Conservation (phyloP, 2,329 filamentous ascomycete genomes). For the Drechslerella stenobrocha region DNA sequence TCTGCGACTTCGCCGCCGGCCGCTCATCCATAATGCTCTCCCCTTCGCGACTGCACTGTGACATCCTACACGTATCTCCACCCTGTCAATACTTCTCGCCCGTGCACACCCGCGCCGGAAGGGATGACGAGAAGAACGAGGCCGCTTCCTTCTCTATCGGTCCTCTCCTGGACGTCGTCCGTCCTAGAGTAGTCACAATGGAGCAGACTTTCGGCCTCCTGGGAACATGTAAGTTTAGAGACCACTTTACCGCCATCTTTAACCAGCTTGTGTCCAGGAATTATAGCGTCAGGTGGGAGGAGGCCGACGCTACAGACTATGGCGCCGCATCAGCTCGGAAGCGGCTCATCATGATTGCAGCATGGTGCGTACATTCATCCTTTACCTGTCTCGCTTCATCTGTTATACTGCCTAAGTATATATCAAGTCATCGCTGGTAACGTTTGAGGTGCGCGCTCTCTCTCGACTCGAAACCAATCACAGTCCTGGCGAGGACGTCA, state of each 20-base stretch:
- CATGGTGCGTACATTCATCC: constrained; percentile 57
- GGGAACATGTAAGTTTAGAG: constrained; percentile 56
- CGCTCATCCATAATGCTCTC: constrained; percentile 58
- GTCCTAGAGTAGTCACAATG: constrained; percentile 72
- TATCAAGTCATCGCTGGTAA: too few relatives aligned
- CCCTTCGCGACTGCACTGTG: constrained; percentile 59
- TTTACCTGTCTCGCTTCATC: neutral
- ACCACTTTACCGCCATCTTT: constrained; percentile 64
- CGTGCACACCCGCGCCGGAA: constrained; percentile 66
- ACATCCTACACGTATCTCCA: constrained; percentile 74
- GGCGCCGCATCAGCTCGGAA: constrained; percentile 60
- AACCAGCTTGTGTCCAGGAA: constrained; percentile 66
- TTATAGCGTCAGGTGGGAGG: constrained; percentile 72
- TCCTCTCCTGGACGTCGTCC: constrained; percentile 62
- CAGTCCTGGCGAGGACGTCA: constrained; percentile 71
- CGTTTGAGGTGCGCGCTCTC: too few relatives aligned
- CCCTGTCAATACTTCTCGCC: constrained; percentile 77
- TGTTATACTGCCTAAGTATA: too few relatives aligned
- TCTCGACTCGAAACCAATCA: too few relatives aligned
- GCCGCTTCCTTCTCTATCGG: constrained; percentile 60
- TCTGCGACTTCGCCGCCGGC: constrained; percentile 60
- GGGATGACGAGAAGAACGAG: constrained; percentile 69
- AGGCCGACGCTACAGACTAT: constrained; percentile 61
- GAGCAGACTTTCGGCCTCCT: constrained; percentile 77
- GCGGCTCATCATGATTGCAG: constrained; percentile 61